Base-by-base conservation (phyloP, 176 grass and related monocot genomes). In the Rhipidocladum racemiflorum region DNA sequence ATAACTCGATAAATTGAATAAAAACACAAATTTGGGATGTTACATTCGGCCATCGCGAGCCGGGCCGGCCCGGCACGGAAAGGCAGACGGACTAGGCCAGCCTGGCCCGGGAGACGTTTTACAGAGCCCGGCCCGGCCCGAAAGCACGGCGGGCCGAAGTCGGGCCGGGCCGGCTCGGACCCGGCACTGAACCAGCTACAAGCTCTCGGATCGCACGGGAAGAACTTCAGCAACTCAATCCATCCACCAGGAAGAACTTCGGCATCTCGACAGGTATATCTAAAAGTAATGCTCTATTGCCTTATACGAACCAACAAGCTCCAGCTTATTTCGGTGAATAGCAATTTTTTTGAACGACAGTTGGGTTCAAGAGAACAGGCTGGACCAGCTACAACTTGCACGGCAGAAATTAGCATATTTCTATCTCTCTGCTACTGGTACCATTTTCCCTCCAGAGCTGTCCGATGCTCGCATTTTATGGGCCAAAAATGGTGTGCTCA, bases 401-500 rank as follows among this genome's bases (percentile, higher is more conserved):
- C 83, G 92, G 18, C 86, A 91, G 75, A 91, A 89, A 3, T 81
- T 85, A 9, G 74, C 66, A 13, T 94, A 87, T 68, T 94, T 84
- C 70, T 94, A 89, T 45, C 60, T 91, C 32, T 91, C 88, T 17
- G 83, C 70, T 39, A 85, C 94, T 49, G 87, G 85, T 39, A 89
- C 87, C 53, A 75, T 94, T 59, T 97, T 76, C 43, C 81, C 80
- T 21, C 85, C 83, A 60, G 80, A 97, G 68, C 44, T 90, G 3
- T 86, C 83, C 18, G 83, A 92, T 69, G 91, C 88, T 36, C 88
- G 89, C 61, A 89, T 89, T 21, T 82, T 74, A 21, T 97, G 87
- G 90, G 55, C 90, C 3, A 85, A 89, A 87, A 94, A 92, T 85
- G 77, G 54, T 27, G 90, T 92, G 11, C 90, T 97, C 23, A 87